Conservation (phyloP, 2,329 filamentous ascomycete species). For the Laburnicola sp. region DNA sequence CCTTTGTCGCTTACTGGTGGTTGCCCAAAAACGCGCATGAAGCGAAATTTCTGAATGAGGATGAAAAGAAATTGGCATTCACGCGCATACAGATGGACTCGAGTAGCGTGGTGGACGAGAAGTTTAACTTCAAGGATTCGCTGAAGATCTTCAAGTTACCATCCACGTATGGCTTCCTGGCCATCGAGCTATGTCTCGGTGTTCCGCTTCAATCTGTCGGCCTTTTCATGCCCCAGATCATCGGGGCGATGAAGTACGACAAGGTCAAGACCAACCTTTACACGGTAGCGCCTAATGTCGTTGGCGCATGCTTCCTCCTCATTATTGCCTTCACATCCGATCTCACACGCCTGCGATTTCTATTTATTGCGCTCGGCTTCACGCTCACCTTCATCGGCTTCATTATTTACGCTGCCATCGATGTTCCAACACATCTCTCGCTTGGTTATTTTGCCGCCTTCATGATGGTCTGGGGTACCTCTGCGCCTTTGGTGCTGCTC, state of each 20-base stretch:
- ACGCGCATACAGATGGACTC: constrained; percentile 75
- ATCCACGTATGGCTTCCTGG: constrained; percentile 58
- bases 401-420: constrained; percentile 74
- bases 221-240: not conserved
- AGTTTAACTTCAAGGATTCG: constrained; percentile 57
- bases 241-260: not conserved
- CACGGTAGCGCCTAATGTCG: not conserved
- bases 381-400: constrained; percentile 75
- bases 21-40: constrained; percentile 66
- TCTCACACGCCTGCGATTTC: constrained; percentile 66
- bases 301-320: constrained; percentile 66
- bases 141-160: constrained; percentile 58
- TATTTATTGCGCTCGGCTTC: constrained; percentile 75
- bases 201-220: not conserved
- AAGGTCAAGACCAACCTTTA: not conserved
- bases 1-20: constrained; percentile 68
- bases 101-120: constrained; percentile 63
- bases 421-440: constrained; percentile 61
- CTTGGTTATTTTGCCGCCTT: constrained; percentile 77
- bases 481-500: constrained; percentile 71
- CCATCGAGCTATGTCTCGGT: constrained; percentile 49
- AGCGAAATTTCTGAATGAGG: constrained; percentile 65
- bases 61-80: constrained; percentile 69
- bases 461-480: constrained; percentile 82
- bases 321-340: constrained; percentile 74